These are phyloP conservation scores for Auxenochlorella pyrenoidosa DNA, from an alignment of 139 green algal genomes.

Conservation along the genomic window DNA sequence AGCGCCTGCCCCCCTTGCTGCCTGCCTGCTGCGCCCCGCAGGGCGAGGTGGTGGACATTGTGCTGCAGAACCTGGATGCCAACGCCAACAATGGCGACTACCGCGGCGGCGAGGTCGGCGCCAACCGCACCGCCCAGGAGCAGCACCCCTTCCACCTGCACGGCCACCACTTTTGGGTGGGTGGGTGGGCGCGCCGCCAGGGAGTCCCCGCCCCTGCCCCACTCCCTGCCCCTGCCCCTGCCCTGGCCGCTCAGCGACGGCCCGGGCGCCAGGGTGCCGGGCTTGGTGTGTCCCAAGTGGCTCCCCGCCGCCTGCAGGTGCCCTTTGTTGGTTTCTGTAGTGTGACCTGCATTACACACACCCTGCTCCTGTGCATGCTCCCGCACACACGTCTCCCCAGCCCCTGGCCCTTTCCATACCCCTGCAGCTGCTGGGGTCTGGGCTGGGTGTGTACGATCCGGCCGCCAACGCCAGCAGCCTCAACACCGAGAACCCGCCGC, in stretches of 20 bases:
- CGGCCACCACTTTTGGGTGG: conserved; percentile 72
- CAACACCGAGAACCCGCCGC: conserved; percentile 54
- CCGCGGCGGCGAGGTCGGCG: background rate
- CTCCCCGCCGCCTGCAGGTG: too few relatives aligned
- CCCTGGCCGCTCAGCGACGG: too few relatives aligned
- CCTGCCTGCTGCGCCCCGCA: background rate
- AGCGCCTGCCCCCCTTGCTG: too few relatives aligned
- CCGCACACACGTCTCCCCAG: background rate
- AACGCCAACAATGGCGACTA: conserved; percentile 56
- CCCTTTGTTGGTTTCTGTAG: too few relatives aligned
- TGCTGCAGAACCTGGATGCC: conserved; percentile 60
- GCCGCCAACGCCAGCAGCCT: background rate
- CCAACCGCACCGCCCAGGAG: conserved; percentile 45
- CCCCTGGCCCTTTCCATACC: background rate
- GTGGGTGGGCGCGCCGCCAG: too few relatives aligned
- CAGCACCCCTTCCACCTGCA: conserved; percentile 83
- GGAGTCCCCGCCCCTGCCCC: too few relatives aligned
- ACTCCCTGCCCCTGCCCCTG: background rate
- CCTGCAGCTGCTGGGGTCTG: conserved; percentile 43
- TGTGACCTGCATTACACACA: too few relatives aligned
- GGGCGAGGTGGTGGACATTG: conserved; percentile 48
- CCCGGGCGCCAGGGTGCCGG: too few relatives aligned
- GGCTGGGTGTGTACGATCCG: conserved; percentile 45
- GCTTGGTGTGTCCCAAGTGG: too few relatives aligned
- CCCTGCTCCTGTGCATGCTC: too few relatives aligned